Base-by-base conservation (phyloP, 352 stramenopile genomes). In the Globisporangium ultimum region DNA sequence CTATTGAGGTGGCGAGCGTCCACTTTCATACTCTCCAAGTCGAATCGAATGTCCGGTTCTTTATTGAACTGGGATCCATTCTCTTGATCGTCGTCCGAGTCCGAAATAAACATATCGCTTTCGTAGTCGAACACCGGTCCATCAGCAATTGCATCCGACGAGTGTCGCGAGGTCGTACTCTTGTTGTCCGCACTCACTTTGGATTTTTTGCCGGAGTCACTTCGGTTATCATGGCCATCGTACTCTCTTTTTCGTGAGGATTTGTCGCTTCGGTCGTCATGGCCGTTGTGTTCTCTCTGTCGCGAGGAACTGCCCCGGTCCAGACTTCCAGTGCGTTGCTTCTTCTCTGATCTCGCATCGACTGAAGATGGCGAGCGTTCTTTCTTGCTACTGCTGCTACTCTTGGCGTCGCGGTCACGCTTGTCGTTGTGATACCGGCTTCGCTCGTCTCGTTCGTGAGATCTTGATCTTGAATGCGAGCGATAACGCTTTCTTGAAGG, bases 1-100 rank as follows among this genome's bases (percentile, higher is more conserved):
- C 67, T 76, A 32, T 61, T 49, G 41, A 80, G 63, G 13, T 77
- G 36, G 13, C 60, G 53, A 40, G 72, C 63, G 52, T 91, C 68
- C 3, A 88, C 61, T 15, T 57, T 20, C 5, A 91, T 56, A 32
- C 24, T 70, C 11, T 67, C 60, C 17, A 90, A 52, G 32, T 84
- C 63, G 43, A 78, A 70, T 7, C 78, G 75, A 66, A 88, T 87
- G n/a, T 89, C 76, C 2, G 55, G 17, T 43, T 28, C 48, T 62
- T 60, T 53, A 60, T 63, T 58, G 22, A 14, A 51, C 63, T 63
- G 32, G 14, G 62, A 57, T 12, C 69, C 60, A 40, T 51, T 54
- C n/a, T 64, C 67, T 7, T 60, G 51, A 17, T 81, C 76, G 18
- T 72, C 58, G 24, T 89, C 80, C 38, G 77, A 87, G 22, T 86